Conservation (phyloP, 139 green algal genomes). For the Raphidocelis subcapitata region DNA sequence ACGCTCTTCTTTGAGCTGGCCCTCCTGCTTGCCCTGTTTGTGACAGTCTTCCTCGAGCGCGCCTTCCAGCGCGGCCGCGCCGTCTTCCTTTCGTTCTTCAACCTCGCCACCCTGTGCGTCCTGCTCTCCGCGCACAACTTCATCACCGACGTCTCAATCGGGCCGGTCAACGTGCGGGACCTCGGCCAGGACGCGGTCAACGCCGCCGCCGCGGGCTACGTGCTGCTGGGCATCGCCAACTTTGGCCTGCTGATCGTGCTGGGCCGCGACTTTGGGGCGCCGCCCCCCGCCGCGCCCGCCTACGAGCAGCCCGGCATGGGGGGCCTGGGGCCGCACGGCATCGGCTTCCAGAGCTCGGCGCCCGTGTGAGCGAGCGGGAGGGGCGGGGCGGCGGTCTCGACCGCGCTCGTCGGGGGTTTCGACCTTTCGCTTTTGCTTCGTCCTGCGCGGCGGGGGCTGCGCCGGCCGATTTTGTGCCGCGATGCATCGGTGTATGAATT, state of each 20-base stretch:
- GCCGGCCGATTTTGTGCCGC: too few species aligned
- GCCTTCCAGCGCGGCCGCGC: conserved; percentile 24
- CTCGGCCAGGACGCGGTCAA: conserved; percentile 22
- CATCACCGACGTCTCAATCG: conserved; percentile 10
- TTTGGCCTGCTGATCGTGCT: conserved; percentile 27
- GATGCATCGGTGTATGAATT: too few species aligned
- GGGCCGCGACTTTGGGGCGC: conserved; percentile 25
- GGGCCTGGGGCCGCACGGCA: background rate
- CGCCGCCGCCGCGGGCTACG: conserved; percentile 18
- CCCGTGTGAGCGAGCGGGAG: conserved; percentile 7
- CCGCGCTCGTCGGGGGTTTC: too few species aligned
- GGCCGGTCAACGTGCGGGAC: conserved; percentile 14
- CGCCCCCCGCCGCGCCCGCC: background rate
- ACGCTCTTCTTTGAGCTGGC: conserved; percentile 20
- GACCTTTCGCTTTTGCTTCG: too few species aligned
- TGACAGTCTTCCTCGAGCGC: conserved; percentile 22
- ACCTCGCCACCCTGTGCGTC: conserved; percentile 10
- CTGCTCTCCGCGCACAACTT: conserved; percentile 21
- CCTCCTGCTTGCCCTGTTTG: conserved; percentile 20
- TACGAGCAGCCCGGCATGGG: conserved; percentile 16
- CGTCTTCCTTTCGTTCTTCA: conserved; percentile 28
- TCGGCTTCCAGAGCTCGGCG: conserved; percentile 21
- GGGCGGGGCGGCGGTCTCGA: too few species aligned
- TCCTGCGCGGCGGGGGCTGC: too few species aligned
- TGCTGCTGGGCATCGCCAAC: conserved; percentile 24